Percentiles rank a stretch among this genome's conserved stretches.
Evolutionary conservation across 257 asterid species (phyloP).

Genomic region (Capsicum chinense): DNA sequence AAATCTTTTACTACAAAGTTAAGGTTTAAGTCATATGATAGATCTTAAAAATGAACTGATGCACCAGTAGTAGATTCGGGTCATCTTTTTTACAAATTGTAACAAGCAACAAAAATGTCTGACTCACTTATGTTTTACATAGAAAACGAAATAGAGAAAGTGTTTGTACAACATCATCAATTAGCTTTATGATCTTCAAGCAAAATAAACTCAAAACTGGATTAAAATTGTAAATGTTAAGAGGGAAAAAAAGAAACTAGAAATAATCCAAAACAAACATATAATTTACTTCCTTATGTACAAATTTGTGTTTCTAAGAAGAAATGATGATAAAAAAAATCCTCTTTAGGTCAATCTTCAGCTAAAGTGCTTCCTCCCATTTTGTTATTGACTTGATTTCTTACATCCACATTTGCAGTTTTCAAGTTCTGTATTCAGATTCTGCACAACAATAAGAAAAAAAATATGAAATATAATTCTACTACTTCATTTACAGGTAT

Average conservation of each 20-base stretch:
- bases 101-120: neutral
- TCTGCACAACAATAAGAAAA: slow-evolving; percentile 45
- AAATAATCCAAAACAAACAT: slow-evolving; percentile 18
- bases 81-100: neutral
- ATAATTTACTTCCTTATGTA: slow-evolving; percentile 11
- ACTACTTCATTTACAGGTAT: neutral
- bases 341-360: slow-evolving; percentile 16
- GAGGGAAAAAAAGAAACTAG: neutral
- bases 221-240: neutral
- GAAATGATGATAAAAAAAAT: slow-evolving; percentile 10
- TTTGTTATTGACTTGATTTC: slow-evolving; percentile 35
- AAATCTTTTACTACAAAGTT: too few species aligned
- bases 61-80: neutral
- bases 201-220: neutral
- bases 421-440: slow-evolving; percentile 67
- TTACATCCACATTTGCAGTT: slow-evolving; percentile 82
- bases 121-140: neutral
- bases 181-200: slow-evolving; percentile 15
- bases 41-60: too few species aligned
- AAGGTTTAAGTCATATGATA: too few species aligned
- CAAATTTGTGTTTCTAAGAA: neutral
- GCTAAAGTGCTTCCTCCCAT: neutral
- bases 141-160: neutral
- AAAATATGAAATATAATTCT: neutral
- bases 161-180: neutral